A percentile compares a stretch with the other conserved stretches of the same genome.
Conservation (phyloP, 169 alveolate genomes). For the Cryptosporidium felis region DNA sequence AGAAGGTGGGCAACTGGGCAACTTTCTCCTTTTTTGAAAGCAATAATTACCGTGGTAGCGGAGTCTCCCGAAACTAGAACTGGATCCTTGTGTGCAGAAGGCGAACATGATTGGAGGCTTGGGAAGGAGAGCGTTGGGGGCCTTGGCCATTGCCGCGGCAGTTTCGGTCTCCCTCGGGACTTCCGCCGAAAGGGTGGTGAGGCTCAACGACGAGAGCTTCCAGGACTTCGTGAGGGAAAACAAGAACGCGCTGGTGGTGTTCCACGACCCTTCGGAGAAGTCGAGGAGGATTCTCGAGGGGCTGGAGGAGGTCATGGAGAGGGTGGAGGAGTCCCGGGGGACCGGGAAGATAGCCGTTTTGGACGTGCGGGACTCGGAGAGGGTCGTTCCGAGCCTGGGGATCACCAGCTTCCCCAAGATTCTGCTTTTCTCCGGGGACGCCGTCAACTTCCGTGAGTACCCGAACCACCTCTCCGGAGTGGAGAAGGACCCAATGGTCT, state of each 20-base stretch:
- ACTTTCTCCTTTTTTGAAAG: neutral
- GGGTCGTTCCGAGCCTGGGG: neutral
- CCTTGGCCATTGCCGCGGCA: no score
- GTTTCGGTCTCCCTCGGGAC: no score
- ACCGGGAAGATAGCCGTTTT: constrained; percentile 40
- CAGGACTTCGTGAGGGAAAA: neutral
- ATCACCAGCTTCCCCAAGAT: constrained; percentile 4
- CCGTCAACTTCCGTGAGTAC: neutral
- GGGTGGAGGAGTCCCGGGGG: neutral
- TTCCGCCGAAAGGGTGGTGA: neutral
- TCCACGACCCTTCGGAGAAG: neutral
- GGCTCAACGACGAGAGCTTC: constrained; percentile 1
- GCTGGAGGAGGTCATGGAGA: constrained; percentile 1
- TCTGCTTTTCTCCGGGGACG: constrained; percentile 1
- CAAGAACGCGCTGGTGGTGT: constrained; percentile 11
- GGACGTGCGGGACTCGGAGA: neutral
- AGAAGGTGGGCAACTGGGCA: no score
- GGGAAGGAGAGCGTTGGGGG: no score
- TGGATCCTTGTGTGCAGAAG: no score
- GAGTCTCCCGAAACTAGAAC: no score
- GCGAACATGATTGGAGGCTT: neutral
- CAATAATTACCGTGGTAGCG: no score
- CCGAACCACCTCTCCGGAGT: constrained; percentile 10
- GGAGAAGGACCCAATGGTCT: constrained; percentile 23
- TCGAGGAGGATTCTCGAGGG: neutral